These are phyloP conservation scores for Blastocystis sp. DNA, from an alignment of 352 stramenopile genomes.

Conservation along the genomic window DNA sequence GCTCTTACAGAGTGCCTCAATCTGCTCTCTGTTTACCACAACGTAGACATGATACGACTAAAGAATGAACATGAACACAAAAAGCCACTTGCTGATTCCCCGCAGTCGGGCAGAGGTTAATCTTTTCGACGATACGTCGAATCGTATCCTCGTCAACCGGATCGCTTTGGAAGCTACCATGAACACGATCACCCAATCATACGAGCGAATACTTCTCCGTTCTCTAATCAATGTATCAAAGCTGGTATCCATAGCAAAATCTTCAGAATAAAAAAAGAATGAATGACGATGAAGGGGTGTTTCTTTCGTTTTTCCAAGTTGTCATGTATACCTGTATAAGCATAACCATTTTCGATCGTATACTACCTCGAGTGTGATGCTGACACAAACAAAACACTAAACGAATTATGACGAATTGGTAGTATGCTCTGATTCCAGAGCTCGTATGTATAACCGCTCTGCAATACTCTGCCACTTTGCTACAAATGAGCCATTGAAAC, in stretches of 20 bases:
- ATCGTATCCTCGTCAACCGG: neutral
- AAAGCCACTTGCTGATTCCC: neutral
- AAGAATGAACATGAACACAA: neutral
- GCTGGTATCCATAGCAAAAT: neutral
- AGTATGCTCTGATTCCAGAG: neutral
- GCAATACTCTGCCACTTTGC: slow-evolving; percentile 27
- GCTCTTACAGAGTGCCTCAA: neutral
- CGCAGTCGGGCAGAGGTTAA: neutral
- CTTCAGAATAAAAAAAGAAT: neutral
- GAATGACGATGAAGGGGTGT: too few species aligned
- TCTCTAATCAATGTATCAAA: neutral
- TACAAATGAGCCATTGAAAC: neutral
- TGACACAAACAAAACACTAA: neutral
- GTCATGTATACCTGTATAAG: neutral
- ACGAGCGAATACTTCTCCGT: neutral
- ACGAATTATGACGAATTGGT: neutral
- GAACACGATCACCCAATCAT: too few species aligned
- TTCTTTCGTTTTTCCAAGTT: neutral
- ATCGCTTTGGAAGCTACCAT: neutral
- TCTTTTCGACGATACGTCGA: neutral
- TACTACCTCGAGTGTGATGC: neutral
- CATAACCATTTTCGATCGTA: neutral
- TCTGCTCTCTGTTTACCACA: neutral
- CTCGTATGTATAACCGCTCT: neutral
- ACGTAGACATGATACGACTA: neutral